Conservation (phyloP, 2,329 filamentous ascomycete genomes). For the Xylariaceae sp. region DNA sequence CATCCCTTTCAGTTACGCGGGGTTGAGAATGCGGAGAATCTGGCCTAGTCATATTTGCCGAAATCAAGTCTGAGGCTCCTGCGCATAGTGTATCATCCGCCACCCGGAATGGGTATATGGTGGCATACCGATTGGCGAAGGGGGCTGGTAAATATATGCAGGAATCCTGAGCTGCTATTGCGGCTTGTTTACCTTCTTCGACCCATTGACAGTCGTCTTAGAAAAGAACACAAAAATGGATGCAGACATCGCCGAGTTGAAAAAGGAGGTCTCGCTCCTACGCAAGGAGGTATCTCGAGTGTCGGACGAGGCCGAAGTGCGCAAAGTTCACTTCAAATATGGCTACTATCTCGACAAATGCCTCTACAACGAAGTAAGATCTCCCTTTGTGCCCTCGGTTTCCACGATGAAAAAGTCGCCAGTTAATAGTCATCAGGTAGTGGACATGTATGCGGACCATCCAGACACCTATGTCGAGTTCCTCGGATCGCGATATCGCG, state of each 20-base stretch:
- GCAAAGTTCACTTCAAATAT: slow-evolving; percentile 63
- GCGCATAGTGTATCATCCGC: slow-evolving; percentile 6
- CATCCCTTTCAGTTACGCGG: slow-evolving; percentile 21
- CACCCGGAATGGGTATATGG: not conserved
- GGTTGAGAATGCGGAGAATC: slow-evolving; percentile 21
- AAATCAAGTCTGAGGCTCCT: slow-evolving; percentile 6
- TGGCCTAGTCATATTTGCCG: slow-evolving; percentile 34
- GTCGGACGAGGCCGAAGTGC: slow-evolving; percentile 59
- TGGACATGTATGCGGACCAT: slow-evolving; percentile 58
- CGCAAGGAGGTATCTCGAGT: slow-evolving; percentile 46
- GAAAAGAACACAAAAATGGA: slow-evolving; percentile 39
- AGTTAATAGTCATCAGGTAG: slow-evolving; percentile 43
- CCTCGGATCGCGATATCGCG: slow-evolving; percentile 59
- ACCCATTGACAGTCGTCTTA: not conserved
- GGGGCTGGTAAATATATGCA: slow-evolving; percentile 22
- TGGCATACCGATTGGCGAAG: not conserved
- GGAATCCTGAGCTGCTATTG: not conserved
- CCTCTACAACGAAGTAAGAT: slow-evolving; percentile 59
- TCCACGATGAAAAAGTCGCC: not conserved
- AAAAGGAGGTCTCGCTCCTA: slow-evolving; percentile 45
- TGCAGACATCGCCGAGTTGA: slow-evolving; percentile 46
- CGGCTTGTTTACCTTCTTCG: not conserved
- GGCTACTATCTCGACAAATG: slow-evolving; percentile 67
- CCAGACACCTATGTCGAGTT: slow-evolving; percentile 63
- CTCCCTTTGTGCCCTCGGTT: not conserved